These are phyloP conservation scores for Backusella tuberculispora DNA, from an alignment of 192 early-diverging fungal genomes.

Conservation along the genomic window DNA sequence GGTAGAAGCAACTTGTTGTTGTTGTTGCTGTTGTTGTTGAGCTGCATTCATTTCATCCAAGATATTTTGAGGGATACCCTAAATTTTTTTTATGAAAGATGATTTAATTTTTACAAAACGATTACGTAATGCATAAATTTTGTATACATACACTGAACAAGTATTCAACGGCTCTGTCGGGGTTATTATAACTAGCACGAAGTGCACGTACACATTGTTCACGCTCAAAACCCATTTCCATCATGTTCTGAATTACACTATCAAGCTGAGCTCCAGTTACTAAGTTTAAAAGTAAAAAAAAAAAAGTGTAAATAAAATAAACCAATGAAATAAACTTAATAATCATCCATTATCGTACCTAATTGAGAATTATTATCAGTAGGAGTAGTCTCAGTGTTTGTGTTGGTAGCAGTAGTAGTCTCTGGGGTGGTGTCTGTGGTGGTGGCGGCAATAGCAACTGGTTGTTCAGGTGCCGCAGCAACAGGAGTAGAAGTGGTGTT, in stretches of 20 bases:
- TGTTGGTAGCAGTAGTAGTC: no score
- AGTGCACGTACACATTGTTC: constrained; percentile 87
- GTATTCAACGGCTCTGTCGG: constrained; percentile 96
- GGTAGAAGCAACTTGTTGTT: constrained; percentile 25
- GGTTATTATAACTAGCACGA: constrained; percentile 97
- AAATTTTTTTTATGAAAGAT: background rate
- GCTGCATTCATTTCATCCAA: constrained; percentile 43
- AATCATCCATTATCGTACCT: constrained; percentile 15
- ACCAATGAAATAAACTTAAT: no score
- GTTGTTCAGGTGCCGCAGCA: constrained; percentile 35
- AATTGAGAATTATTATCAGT: constrained; percentile 22
- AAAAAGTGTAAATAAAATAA: background rate
- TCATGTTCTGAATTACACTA: constrained; percentile 82
- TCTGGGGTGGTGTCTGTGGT: constrained; percentile 51
- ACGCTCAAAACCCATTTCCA: constrained; percentile 95
- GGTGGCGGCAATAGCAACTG: constrained; percentile 35
- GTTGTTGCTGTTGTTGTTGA: constrained; percentile 13
- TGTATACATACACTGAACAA: constrained; percentile 74
- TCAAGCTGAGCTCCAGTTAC: constrained; percentile 82
- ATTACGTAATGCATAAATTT: background rate
- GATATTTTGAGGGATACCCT: constrained; percentile 83
- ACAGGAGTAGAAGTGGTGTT: constrained; percentile 44
- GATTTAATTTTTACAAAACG: constrained; percentile 4
- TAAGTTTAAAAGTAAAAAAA: constrained; percentile 29
- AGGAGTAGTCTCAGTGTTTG: constrained; percentile 27